Conservation (phyloP, 176 grass and related monocot species). For the Ampelocalamus luodianensis region DNA sequence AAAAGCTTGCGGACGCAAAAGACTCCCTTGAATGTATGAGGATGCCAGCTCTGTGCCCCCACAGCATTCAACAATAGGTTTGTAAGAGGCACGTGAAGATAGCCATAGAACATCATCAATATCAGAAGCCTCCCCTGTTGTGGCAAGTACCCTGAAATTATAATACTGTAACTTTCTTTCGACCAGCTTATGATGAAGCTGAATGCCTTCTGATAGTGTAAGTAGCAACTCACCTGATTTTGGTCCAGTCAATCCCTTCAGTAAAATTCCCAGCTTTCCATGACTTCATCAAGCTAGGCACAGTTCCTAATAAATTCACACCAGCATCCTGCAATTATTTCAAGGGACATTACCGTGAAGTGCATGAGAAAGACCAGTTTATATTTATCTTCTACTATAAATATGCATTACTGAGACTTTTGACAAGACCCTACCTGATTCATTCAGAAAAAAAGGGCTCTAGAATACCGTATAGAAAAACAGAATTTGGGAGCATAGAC, state of each 20-base stretch:
- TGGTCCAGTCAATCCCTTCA: conserved; percentile 85
- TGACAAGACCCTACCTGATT: neutral
- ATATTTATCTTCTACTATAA: conserved; percentile 18
- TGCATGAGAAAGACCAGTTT: neutral
- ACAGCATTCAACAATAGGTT: conserved; percentile 92
- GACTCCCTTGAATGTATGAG: conserved; percentile 82
- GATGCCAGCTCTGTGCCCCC: conserved; percentile 88
- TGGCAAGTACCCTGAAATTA: conserved; percentile 63
- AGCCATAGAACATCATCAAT: conserved; percentile 92
- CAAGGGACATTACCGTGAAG: neutral
- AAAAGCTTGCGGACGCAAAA: conserved; percentile 77
- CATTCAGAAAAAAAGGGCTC: neutral
- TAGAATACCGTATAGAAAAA: neutral
- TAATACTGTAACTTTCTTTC: conserved; percentile 26
- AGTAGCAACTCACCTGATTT: conserved; percentile 62
- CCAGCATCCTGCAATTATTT: conserved; percentile 75
- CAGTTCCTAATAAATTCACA: conserved; percentile 77
- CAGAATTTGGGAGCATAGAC: neutral
- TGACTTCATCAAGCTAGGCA: conserved; percentile 88
- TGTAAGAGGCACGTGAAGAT: conserved; percentile 71
- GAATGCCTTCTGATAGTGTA: conserved; percentile 19
- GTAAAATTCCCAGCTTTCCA: conserved; percentile 83
- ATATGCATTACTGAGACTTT: neutral
- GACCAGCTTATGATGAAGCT: conserved; percentile 24
- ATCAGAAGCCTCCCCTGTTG: conserved; percentile 93